phyloP scores from a whole-genome alignment of 2,329 filamentous ascomycete genomes.

The Neofusicoccum ribis region DNA sequence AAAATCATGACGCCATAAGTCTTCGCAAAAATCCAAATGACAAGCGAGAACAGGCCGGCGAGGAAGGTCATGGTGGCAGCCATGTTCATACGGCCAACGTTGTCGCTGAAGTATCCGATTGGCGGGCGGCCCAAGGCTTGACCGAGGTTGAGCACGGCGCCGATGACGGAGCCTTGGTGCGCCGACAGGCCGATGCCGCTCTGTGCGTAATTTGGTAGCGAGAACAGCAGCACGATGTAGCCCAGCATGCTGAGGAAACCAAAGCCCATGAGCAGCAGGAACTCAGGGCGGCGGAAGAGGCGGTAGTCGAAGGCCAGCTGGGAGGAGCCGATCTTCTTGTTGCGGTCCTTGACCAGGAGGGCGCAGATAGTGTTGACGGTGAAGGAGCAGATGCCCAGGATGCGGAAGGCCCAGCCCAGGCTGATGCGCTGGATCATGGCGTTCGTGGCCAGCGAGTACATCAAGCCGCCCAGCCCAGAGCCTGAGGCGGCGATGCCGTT shows the following conservation, averaged over 20 bases:
- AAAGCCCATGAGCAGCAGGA: constrained; percentile 65
- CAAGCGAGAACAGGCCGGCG: constrained; percentile 64
- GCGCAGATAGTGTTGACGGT: constrained; percentile 65
- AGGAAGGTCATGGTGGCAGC: constrained; percentile 65
- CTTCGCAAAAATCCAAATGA: constrained; percentile 72
- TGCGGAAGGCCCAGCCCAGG: constrained; percentile 66
- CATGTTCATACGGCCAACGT: constrained; percentile 71
- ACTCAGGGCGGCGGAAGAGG: constrained; percentile 64
- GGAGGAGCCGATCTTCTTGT: constrained; percentile 47
- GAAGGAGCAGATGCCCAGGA: constrained; percentile 61
- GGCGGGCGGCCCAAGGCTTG: constrained; percentile 69
- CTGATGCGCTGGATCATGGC: constrained; percentile 67
- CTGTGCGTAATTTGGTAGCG: constrained; percentile 70
- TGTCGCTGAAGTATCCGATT: constrained; percentile 72
- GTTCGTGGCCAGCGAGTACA: constrained; percentile 67
- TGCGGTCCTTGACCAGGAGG: constrained; percentile 68
- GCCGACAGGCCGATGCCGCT: constrained; percentile 63
- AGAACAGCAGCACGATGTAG: constrained; percentile 77
- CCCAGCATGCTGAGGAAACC: constrained; percentile 71
- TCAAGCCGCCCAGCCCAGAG: constrained; percentile 71
- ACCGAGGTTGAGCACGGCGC: constrained; percentile 70
- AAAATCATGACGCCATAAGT: constrained; percentile 69
- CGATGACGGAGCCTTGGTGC: constrained; percentile 68
- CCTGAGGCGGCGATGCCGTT: constrained; percentile 70
- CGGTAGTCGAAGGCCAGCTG: constrained; percentile 65